These are phyloP conservation scores for Venustampulla echinocandica DNA, from an alignment of 495 filamentous ascomycete genomes.

Conservation along the genomic window DNA sequence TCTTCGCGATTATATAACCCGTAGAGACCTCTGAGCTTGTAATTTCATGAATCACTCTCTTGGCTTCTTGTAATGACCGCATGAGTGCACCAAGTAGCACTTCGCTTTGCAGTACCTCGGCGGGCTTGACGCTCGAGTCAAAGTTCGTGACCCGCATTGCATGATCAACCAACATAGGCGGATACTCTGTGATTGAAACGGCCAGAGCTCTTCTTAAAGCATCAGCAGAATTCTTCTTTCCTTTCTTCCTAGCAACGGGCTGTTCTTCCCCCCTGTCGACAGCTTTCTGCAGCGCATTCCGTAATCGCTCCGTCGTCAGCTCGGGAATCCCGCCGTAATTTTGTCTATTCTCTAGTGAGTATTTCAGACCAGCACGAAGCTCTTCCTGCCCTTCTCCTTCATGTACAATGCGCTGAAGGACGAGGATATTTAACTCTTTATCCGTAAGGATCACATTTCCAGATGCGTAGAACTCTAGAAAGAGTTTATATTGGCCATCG, in stretches of 20 bases:
- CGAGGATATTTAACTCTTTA: slow-evolving; percentile 64
- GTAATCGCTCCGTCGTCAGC: slow-evolving; percentile 63
- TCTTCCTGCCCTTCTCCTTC: slow-evolving; percentile 65
- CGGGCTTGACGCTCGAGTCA: slow-evolving; percentile 53
- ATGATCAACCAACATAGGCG: slow-evolving; percentile 81
- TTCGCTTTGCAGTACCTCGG: slow-evolving; percentile 59
- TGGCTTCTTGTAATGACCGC: slow-evolving; percentile 56
- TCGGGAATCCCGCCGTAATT: slow-evolving; percentile 67
- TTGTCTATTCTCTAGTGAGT: slow-evolving; percentile 73
- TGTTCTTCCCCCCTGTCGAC: slow-evolving; percentile 40
- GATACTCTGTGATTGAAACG: slow-evolving; percentile 74
- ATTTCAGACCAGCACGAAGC: slow-evolving; percentile 66
- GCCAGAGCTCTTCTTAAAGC: slow-evolving; percentile 70
- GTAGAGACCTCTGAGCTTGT: slow-evolving; percentile 47
- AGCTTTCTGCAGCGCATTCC: slow-evolving; percentile 57
- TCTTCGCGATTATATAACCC: slow-evolving; percentile 87
- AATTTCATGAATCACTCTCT: slow-evolving; percentile 51
- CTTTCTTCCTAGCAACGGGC: slow-evolving; percentile 48
- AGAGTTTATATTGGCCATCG: slow-evolving; percentile 79
- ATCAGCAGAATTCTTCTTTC: slow-evolving; percentile 68
- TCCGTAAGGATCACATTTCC: slow-evolving; percentile 93
- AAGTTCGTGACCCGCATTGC: slow-evolving; percentile 60
- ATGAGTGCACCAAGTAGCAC: slow-evolving; percentile 55
- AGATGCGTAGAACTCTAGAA: slow-evolving; percentile 92
- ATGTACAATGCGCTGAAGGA: slow-evolving; percentile 69